Conservation (phyloP, 1,284 basidiomycete species). For the Malassezia arunalokei region DNA sequence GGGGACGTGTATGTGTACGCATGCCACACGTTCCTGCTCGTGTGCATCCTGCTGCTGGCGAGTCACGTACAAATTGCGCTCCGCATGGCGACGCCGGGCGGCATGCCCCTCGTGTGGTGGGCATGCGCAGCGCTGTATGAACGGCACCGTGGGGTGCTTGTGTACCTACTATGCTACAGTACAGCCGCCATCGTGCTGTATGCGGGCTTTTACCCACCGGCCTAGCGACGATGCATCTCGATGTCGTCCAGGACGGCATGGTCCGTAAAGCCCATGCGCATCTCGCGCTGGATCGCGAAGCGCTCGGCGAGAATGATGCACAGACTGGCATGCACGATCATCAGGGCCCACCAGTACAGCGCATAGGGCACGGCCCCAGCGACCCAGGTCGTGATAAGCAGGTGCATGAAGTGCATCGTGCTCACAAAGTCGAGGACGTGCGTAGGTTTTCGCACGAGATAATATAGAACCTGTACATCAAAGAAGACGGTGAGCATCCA, state of each 20-base stretch:
- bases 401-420: slow-evolving; percentile 76
- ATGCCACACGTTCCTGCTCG: slow-evolving; percentile 56
- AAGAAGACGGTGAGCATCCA: slow-evolving; percentile 10
- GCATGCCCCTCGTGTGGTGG: slow-evolving; percentile 73
- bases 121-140: slow-evolving; percentile 27
- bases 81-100: slow-evolving; percentile 58
- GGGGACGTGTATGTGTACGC: slow-evolving; percentile 53
- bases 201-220: slow-evolving; percentile 77
- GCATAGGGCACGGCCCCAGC: slow-evolving; percentile 68
- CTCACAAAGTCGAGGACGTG: slow-evolving; percentile 86
- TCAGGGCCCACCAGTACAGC: slow-evolving; percentile 48
- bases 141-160: slow-evolving; percentile 10
- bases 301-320: slow-evolving; percentile 78
- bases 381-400: slow-evolving; percentile 83
- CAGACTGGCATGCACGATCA: slow-evolving; percentile 59
- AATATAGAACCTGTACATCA: slow-evolving; percentile 66
- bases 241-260: slow-evolving; percentile 2
- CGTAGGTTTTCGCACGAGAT: slow-evolving; percentile 74
- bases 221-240: slow-evolving; percentile 49
- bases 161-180: slow-evolving; percentile 68
- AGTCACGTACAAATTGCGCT: slow-evolving; percentile 85
- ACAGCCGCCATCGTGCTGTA: slow-evolving; percentile 63
- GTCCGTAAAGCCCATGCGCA: slow-evolving; percentile 49
- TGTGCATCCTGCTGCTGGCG: slow-evolving; percentile 57
- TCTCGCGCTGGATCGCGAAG: slow-evolving; percentile 75